Base-by-base conservation (phyloP, 2,329 filamentous ascomycete genomes). In the Teratosphaeria pseudoeucalypti region DNA sequence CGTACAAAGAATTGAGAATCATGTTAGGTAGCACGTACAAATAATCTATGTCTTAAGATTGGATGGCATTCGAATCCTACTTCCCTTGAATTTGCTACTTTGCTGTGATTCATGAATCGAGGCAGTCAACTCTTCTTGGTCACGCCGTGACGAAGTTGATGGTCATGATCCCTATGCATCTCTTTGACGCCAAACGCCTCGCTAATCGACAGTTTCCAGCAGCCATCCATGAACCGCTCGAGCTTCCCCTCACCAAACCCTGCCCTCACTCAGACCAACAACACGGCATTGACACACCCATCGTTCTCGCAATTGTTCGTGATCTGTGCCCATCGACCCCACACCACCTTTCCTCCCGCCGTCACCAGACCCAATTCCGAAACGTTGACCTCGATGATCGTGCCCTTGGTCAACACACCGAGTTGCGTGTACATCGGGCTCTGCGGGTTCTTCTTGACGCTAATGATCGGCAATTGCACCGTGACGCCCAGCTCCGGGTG, bases 351-450 rank as follows among this genome's bases (percentile, higher is more conserved):
- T 63, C 94, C 94, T 63, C 85, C 86, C 1, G 92, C 87, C 2
- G 94, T 97, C 16, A 95, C 90, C 62, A 97, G 79, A 64, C 94
- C 94, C 63, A 97, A 76, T 73, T 99, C 94, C 59, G 84, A 88
- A 34, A 96, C 91, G 72, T 99, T 96, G 69, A 97, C 91, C 76
- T 97, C 92, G 70, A 94, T 85, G 63, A 87, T 85, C 34, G 85
- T 92, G 64, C 90, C 90, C 76, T 91, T 91, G 55, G 89, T 92
- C 70, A 96, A 74, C 2, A 96, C 92, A 62, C 92, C 92, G 5
- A 97, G 79, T 71, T 96, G 91, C 0, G 92, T 96, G 76, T 96
- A 96, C 71, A 95, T 81, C 0, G 90, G 89, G 72, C 90, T 91
- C 76, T 91, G 88, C 1, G 90, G 90, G 76, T 92, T 92, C 81